These are phyloP conservation scores for Penicillium sp. DNA, from an alignment of 2,329 filamentous ascomycete genomes.

Conservation along the genomic window DNA sequence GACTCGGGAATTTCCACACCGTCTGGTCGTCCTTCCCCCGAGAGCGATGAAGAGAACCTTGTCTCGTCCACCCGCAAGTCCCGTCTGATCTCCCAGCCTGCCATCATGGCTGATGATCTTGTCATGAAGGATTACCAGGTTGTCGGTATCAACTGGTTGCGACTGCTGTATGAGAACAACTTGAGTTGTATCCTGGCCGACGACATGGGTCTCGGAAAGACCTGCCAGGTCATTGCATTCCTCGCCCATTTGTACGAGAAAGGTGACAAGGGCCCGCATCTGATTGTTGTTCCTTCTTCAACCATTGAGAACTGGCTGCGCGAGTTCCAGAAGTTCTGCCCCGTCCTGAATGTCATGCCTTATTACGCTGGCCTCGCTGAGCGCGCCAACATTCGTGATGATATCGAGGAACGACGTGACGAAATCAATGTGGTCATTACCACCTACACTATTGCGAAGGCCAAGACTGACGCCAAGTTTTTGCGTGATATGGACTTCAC, in stretches of 20 bases:
- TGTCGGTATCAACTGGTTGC: slow-evolving; percentile 93
- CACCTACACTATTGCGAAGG: slow-evolving; percentile 69
- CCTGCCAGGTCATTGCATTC: slow-evolving; percentile 92
- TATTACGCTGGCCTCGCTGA: slow-evolving; percentile 72
- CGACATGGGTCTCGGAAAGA: slow-evolving; percentile 96
- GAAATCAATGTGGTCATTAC: slow-evolving; percentile 71
- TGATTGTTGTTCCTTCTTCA: slow-evolving; percentile 89
- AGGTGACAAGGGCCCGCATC: slow-evolving; percentile 68
- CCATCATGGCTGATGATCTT: slow-evolving; percentile 73
- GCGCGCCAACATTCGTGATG: slow-evolving; percentile 67
- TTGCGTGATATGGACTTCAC: slow-evolving; percentile 61
- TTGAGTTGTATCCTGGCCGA: slow-evolving; percentile 92
- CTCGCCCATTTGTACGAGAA: slow-evolving; percentile 78
- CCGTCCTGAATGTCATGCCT: slow-evolving; percentile 68
- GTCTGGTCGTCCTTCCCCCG: slow-evolving; percentile 34
- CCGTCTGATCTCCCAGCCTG: slow-evolving; percentile 66
- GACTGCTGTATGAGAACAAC: slow-evolving; percentile 74
- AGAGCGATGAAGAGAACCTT: slow-evolving; percentile 47
- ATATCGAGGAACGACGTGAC: slow-evolving; percentile 65
- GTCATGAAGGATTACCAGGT: slow-evolving; percentile 91
- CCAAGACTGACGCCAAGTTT: slow-evolving; percentile 64
- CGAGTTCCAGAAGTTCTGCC: slow-evolving; percentile 87
- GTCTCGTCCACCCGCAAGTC: slow-evolving; percentile 35
- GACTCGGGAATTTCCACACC: slow-evolving; percentile 72
- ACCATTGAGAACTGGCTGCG: slow-evolving; percentile 94